Evolutionary conservation across 176 grass and related monocot species (phyloP), one percentile per base, ranked within the genome.

Genomic region (Triticum urartu): DNA sequence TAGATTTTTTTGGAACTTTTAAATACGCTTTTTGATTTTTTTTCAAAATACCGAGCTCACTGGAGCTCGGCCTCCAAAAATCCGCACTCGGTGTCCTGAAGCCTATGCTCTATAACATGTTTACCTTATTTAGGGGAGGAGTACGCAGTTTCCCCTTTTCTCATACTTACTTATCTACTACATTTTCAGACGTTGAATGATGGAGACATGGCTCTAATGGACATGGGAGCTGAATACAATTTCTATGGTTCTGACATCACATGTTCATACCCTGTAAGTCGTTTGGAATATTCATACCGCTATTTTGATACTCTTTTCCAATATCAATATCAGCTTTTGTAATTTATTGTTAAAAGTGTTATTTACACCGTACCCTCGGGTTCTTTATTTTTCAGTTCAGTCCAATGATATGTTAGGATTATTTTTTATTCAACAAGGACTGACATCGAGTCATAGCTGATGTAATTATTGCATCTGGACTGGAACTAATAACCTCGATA

Each of bases 161-260:
- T 54, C 9, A 65, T 80, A 39, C 83, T 94, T 69, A 34, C 28
- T 30, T 75, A 34, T 79, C 25, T 88, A 22, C 13, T 85, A 56
- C 62, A 60, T 74, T 73, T 97, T 60, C 82, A 92, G 91, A 94
- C 64, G 38, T 26, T 95, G 77, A 82, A 91, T 62, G 93, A 98
- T 88, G 96, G 96, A 81, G 93, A 95, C 69, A 95, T 95, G 56
- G 93, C 93, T 67, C 82, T 95, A 74, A 90, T 98, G 75, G 95
- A 95, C 84, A 98, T 98, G 95, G 95, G 93, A 82, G 95, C 89
- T 82, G 93, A 98, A 67, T 98, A 98, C 73, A 32, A 87, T 75
- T 98, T 86, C 77, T 98, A 95, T 80, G 95, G 91, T 83, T 98
- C 95, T 68, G 95, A 98, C 87, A 98, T 98, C 80, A 95, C 95